These are phyloP conservation scores for Carex pumila DNA, from an alignment of 176 grass and related monocot genomes.

Conservation along the genomic window DNA sequence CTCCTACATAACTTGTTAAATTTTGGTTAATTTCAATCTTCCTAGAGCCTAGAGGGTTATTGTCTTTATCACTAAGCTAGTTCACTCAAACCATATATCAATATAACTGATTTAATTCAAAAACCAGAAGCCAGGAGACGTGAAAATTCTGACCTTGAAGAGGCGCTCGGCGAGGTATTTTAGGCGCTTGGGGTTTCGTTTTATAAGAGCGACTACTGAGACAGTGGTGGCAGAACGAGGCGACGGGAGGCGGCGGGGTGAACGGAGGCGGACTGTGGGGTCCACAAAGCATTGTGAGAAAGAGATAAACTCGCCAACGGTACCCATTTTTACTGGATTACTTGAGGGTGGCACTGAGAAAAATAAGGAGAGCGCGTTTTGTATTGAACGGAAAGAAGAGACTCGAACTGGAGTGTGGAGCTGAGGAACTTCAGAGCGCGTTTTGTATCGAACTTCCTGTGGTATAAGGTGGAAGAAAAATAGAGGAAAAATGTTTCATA, in stretches of 20 bases:
- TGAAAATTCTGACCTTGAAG: slow-evolving; percentile 46
- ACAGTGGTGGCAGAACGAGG: slow-evolving; percentile 9
- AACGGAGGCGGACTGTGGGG: neutral
- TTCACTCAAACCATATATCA: neutral
- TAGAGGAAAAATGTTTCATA: neutral
- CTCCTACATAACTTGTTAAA: neutral
- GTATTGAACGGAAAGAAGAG: too few species aligned
- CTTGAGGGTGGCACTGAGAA: neutral
- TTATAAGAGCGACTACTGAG: slow-evolving; percentile 46
- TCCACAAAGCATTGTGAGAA: neutral
- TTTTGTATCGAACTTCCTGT: neutral
- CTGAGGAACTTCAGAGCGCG: neutral
- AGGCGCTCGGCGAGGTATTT: slow-evolving; percentile 65
- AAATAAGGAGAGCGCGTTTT: neutral
- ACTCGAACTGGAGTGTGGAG: neutral
- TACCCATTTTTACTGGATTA: neutral
- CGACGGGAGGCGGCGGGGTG: slow-evolving; percentile 1
- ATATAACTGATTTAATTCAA: neutral
- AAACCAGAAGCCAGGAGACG: neutral
- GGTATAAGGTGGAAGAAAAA: neutral
- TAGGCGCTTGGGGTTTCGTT: slow-evolving; percentile 82
- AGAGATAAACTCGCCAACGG: slow-evolving; percentile 9
- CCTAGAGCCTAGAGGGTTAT: too few species aligned
- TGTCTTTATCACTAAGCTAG: too few species aligned
- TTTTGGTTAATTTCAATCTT: neutral